phyloP scores from a whole-genome alignment of 1,284 basidiomycete genomes.

The Stereum hirsutum region DNA sequence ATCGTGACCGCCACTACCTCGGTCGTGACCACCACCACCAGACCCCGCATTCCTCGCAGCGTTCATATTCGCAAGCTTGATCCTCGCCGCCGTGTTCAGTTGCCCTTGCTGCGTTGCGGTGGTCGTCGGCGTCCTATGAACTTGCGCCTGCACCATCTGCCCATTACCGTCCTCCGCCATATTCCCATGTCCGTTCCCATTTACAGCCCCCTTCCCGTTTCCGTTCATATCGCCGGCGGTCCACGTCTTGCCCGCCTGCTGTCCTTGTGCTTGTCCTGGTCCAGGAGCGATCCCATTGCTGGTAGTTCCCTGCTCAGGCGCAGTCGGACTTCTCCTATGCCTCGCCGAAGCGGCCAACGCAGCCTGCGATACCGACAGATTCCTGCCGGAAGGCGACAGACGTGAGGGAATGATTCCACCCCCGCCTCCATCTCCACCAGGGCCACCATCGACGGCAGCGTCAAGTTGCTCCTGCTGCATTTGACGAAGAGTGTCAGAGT shows the following conservation, averaged over 20 bases:
- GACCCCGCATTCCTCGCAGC: background rate
- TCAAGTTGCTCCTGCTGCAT: constrained; percentile 1
- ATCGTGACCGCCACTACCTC: no score
- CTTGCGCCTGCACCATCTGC: background rate
- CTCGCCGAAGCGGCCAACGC: constrained; percentile 10
- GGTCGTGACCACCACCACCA: no score
- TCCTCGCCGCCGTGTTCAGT: constrained; percentile 9
- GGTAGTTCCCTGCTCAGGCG: constrained; percentile 42
- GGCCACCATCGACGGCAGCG: constrained; percentile 20
- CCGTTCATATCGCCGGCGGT: constrained; percentile 32
- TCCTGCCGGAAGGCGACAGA: constrained; percentile 16
- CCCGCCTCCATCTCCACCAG: no score
- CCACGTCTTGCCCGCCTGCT: constrained; percentile 34
- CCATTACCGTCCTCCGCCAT: background rate
- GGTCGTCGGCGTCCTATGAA: background rate
- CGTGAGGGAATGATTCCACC: no score
- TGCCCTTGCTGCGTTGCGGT: constrained; percentile 10
- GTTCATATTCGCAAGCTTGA: constrained; percentile 12
- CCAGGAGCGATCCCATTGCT: constrained; percentile 24
- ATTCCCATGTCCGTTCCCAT: no score
- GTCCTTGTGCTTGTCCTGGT: constrained; percentile 2
- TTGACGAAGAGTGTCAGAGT: constrained; percentile 65
- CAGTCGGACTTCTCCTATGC: constrained; percentile 55
- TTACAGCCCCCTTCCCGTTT: constrained; percentile 14
- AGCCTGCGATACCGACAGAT: constrained; percentile 14